These are phyloP conservation scores for Malassezia sympodialis DNA, from an alignment of 1,284 basidiomycete genomes.

Conservation along the genomic window DNA sequence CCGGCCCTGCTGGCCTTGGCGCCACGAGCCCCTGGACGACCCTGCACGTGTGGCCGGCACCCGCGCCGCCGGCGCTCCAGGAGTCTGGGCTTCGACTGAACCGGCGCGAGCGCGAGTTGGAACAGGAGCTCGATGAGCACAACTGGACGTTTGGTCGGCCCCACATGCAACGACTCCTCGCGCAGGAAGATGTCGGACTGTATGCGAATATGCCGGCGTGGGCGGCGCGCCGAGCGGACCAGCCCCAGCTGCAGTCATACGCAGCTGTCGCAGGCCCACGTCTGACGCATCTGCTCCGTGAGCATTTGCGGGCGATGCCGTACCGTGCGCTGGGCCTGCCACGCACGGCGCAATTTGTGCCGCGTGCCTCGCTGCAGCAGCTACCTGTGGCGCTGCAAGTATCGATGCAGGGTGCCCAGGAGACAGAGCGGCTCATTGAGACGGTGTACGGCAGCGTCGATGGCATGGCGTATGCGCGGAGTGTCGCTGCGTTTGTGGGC, in stretches of 20 bases:
- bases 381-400: conserved; percentile 12
- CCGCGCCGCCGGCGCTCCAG: conserved; percentile 21
- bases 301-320: conserved; percentile 9
- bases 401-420: conserved; percentile 14
- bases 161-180: conserved; percentile 24
- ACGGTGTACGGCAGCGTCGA: conserved; percentile 25
- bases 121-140: conserved; percentile 28
- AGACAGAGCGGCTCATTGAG: conserved; percentile 20
- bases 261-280: background rate
- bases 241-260: conserved; percentile 11
- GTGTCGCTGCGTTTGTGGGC: conserved; percentile 29
- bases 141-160: conserved; percentile 38
- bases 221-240: conserved; percentile 8
- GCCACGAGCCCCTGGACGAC: background rate
- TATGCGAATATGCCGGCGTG: conserved; percentile 14
- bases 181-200: conserved; percentile 23
- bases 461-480: conserved; percentile 27
- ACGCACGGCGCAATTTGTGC: conserved; percentile 18
- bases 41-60: conserved; percentile 12
- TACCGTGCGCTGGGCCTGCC: conserved; percentile 9
- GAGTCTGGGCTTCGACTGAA: conserved; percentile 31
- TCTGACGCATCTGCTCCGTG: conserved; percentile 10
- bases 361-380: conserved; percentile 17
- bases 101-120: conserved; percentile 30
- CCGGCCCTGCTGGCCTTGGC: background rate